Base-by-base conservation (phyloP, 345 rosid genomes). In the Streptanthus diversifolius region DNA sequence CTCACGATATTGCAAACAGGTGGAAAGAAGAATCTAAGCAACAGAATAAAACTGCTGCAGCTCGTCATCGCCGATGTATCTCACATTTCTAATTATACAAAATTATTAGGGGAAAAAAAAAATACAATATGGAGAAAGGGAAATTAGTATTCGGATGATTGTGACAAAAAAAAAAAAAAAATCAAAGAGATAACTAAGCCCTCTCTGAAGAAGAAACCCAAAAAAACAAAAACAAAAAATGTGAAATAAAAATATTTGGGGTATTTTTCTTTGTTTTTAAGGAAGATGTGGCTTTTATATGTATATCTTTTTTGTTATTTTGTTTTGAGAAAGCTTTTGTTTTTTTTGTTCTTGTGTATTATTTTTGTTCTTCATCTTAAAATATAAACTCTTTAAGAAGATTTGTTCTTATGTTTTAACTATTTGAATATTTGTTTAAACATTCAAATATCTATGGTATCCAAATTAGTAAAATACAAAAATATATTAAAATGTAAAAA, bases 1-100 rank as follows among this genome's bases (percentile, higher is more conserved):
- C 92, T 13, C 84, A 83, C 49, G 98, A 91, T 58, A 91, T 91
- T 59, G 82, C 92, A 40, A 79, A 66, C 24, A 78, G 77, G 64
- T 93, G 87, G 86, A 88, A 88, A 11, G 85, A 86, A 70, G 96
- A 83, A 80, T 91, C 87, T 49, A 85, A 80, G 72, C 93, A 93
- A 74, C 88, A 79, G 59, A 91, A 75, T 53, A 84, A 73, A 68
- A 66, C 84, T 7, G 75, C 80, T 6, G 85, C 87, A 1, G 83
- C 92, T 48, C 75, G 93, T 66, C 95, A 90, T 39, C 86, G 93
- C 69, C 85, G 97, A 64, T 87, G 95, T 85, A 86, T 87, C 18
- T 90, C 98, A n/a, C 91, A 83, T 68, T 87, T 82, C 76, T 90
- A 60, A 83, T 19, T 17, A 0, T 1, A 2, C 2, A 13, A 0